A percentile compares a stretch with the other conserved stretches of the same genome.
These are phyloP conservation scores for Fagopyrum homotropicum DNA, from an alignment of 148 eudicot genomes.

Conservation along the genomic window DNA sequence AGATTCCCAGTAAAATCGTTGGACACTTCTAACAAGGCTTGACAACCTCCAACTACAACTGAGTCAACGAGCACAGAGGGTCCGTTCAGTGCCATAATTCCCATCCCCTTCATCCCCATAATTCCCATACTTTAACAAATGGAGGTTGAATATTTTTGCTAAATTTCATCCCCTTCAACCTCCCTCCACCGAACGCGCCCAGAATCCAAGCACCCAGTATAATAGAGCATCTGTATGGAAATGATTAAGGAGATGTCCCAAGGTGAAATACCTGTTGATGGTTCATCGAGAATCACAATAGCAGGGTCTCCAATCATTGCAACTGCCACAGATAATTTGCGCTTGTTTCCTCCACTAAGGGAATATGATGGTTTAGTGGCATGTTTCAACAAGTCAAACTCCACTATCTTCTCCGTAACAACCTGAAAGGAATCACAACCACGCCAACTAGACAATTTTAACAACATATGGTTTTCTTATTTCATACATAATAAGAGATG, in stretches of 20 bases:
- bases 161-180: too few species aligned
- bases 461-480: conserved; percentile 2
- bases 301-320: conserved; percentile 99
- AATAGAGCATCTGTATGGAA: not conserved
- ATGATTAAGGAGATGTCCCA: not conserved
- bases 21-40: not conserved
- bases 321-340: conserved; percentile 94
- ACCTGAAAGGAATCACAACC: conserved; percentile 37
- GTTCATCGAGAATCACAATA: conserved; percentile 93
- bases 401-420: conserved; percentile 72
- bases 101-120: too few species aligned
- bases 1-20: not conserved
- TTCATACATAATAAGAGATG: not conserved
- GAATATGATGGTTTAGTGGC: conserved; percentile 81
- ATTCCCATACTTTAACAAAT: too few species aligned
- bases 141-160: too few species aligned
- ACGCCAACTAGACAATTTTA: not conserved
- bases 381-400: conserved; percentile 88
- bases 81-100: too few species aligned
- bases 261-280: conserved; percentile 69
- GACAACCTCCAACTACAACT: not conserved
- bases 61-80: not conserved
- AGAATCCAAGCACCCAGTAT: not conserved
- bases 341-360: conserved; percentile 94
- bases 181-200: not conserved